Percentiles rank a stretch among this genome's conserved stretches.
These are phyloP conservation scores for Trametes cubensis DNA, from an alignment of 768 basidiomycete species.

Conservation along the genomic window DNA sequence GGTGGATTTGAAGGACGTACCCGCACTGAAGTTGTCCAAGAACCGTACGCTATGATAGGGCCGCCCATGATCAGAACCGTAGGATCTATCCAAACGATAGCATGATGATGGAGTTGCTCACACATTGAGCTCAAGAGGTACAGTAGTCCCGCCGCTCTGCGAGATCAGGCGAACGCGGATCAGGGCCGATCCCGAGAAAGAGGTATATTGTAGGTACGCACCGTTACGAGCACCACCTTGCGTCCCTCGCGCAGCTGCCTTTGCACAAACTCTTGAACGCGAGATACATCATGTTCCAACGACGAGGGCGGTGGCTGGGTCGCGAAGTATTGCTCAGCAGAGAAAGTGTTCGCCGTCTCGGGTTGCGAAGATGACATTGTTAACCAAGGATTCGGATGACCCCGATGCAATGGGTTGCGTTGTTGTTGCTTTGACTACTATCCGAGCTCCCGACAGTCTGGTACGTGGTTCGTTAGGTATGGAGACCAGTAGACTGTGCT, in stretches of 20 bases:
- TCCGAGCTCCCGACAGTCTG: neutral
- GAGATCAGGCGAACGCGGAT: slow-evolving; percentile 10
- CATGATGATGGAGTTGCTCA: slow-evolving; percentile 49
- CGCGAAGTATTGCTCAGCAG: slow-evolving; percentile 87
- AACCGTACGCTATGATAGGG: slow-evolving; percentile 82
- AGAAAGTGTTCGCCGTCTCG: slow-evolving; percentile 50
- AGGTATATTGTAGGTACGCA: slow-evolving; percentile 43
- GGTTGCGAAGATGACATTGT: slow-evolving; percentile 19
- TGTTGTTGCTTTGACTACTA: neutral
- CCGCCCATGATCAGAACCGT: slow-evolving; percentile 24
- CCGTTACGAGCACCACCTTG: slow-evolving; percentile 92
- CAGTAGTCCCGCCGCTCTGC: slow-evolving; percentile 97
- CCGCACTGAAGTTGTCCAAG: slow-evolving; percentile 98
- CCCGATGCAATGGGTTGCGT: neutral
- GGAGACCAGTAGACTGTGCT: too few species aligned
- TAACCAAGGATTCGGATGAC: neutral
- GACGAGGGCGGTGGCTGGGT: slow-evolving; percentile 79
- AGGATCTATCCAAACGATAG: neutral
- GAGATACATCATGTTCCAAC: slow-evolving; percentile 67
- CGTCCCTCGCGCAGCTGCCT: slow-evolving; percentile 65
- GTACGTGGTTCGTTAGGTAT: neutral
- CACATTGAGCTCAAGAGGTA: slow-evolving; percentile 98
- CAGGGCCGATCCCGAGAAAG: slow-evolving; percentile 19
- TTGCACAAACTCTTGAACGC: slow-evolving; percentile 68
- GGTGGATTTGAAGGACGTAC: slow-evolving; percentile 45